Conservation (phyloP, 2,329 filamentous ascomycete species). For the Curvularia sp. region DNA sequence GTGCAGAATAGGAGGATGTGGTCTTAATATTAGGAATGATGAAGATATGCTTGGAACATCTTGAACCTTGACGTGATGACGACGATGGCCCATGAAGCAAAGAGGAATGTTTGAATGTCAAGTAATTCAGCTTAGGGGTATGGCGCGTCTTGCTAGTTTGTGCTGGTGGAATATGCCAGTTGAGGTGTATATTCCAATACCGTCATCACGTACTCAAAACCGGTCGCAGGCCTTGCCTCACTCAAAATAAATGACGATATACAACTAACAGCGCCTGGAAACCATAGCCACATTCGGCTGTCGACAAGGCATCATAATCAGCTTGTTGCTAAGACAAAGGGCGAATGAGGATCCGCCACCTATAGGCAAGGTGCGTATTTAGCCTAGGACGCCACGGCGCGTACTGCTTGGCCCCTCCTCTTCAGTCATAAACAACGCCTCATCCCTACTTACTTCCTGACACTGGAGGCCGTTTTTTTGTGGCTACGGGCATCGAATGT, state of each 20-base stretch:
- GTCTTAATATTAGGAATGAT: neutral
- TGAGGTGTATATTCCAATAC: neutral
- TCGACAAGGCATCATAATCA: neutral
- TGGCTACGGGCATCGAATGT: neutral
- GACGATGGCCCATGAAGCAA: neutral
- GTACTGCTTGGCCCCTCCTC: neutral
- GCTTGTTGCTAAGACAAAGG: neutral
- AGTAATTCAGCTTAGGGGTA: neutral
- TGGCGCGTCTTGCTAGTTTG: neutral
- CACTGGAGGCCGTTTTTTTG: neutral
- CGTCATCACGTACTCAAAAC: neutral
- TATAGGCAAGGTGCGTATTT: slow-evolving; percentile 2
- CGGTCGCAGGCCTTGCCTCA: neutral
- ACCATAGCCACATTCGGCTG: neutral
- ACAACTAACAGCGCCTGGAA: neutral
- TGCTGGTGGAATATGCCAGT: neutral
- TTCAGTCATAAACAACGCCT: neutral
- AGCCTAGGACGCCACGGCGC: slow-evolving; percentile 6
- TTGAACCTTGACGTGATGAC: neutral
- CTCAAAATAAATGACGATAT: neutral
- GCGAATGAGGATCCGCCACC: slow-evolving; percentile 7
- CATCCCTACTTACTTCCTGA: neutral
- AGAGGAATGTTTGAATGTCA: too few relatives aligned
- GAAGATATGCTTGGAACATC: neutral
- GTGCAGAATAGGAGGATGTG: neutral